Conservation (phyloP, 345 rosid genomes). For the Eutrema japonicum region DNA sequence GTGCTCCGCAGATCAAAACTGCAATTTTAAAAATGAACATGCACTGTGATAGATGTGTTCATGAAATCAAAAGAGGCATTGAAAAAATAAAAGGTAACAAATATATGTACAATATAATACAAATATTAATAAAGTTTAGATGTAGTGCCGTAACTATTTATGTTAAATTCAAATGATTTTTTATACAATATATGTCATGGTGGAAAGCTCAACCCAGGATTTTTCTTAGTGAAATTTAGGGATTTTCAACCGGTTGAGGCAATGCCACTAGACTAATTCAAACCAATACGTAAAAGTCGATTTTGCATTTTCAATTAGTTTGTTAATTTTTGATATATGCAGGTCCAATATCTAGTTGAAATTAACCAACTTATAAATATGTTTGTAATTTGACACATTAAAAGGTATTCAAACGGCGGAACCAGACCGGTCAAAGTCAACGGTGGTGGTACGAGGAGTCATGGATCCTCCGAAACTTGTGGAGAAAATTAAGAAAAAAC, state of each 20-base stretch:
- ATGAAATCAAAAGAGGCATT: slow-evolving; percentile 53
- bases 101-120: neutral
- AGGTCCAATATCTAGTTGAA: slow-evolving; percentile 1
- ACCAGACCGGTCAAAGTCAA: slow-evolving; percentile 57
- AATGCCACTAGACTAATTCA: neutral
- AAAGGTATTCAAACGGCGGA: slow-evolving; percentile 59
- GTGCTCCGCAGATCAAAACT: slow-evolving; percentile 47
- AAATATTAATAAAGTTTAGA: neutral
- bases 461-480: slow-evolving; percentile 55
- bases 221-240: neutral
- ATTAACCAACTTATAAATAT: neutral
- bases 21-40: slow-evolving; percentile 56
- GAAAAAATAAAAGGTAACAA: slow-evolving; percentile 56
- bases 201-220: neutral
- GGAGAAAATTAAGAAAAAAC: slow-evolving; percentile 44
- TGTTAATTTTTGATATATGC: neutral
- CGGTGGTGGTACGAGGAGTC: slow-evolving; percentile 58
- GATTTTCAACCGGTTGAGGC: neutral
- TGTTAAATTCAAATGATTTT: neutral
- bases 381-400: neutral
- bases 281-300: neutral
- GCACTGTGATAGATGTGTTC: slow-evolving; percentile 75
- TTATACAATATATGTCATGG: neutral
- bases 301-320: no score
- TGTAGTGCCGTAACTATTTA: neutral